phyloP scores from a whole-genome alignment of 495 filamentous ascomycete genomes.

The Cladorrhinum samala region DNA sequence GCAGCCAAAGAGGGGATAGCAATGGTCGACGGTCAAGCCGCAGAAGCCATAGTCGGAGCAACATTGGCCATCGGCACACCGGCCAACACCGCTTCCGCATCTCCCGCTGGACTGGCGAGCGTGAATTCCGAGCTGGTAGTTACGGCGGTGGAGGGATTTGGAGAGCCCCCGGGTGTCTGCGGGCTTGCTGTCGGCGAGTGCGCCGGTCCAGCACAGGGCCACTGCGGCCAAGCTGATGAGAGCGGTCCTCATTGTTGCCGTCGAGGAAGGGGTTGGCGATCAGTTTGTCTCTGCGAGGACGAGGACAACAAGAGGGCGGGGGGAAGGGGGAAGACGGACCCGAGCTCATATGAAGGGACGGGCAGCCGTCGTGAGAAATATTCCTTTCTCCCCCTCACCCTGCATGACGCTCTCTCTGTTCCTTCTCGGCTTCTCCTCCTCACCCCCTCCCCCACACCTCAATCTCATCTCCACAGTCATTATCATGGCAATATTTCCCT shows the following conservation, averaged over 20 bases:
- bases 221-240: conserved; percentile 18
- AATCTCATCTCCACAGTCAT: too few species aligned
- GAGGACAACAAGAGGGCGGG: not conserved
- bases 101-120: conserved; percentile 14
- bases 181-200: not conserved
- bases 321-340: not conserved
- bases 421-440: not conserved
- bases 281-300: conserved; percentile 8
- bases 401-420: too few species aligned
- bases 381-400: too few species aligned
- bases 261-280: too few species aligned
- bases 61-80: conserved; percentile 26
- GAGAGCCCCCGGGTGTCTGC: conserved; percentile 1
- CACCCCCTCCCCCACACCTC: too few species aligned
- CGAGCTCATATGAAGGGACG: too few species aligned
- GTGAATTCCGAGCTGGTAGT: conserved; percentile 10
- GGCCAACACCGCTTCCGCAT: conserved; percentile 19
- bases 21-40: conserved; percentile 43
- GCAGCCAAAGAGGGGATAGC: conserved; percentile 42
- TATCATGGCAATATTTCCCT: not conserved
- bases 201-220: conserved; percentile 17
- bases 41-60: conserved; percentile 46
- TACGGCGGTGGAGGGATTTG: not conserved
- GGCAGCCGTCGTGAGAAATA: too few species aligned
- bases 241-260: conserved; percentile 19